phyloP scores from a whole-genome alignment of 495 filamentous ascomycete species.

The Bombardia bombarda region DNA sequence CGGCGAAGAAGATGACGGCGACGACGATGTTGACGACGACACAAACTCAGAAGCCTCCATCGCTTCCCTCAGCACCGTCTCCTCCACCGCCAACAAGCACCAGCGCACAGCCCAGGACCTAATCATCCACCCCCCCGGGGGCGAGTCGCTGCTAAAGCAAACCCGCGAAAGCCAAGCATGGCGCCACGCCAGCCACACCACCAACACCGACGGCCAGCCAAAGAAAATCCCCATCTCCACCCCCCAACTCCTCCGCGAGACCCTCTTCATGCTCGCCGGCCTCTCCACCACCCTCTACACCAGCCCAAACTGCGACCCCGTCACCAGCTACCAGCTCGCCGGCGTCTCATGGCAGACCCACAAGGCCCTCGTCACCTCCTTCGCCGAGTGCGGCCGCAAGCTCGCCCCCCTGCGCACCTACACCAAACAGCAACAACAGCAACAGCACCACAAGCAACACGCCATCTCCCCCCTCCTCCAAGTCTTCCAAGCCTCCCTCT shows the following conservation, averaged over 20 bases:
- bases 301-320: slow-evolving; percentile 22
- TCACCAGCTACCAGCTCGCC: slow-evolving; percentile 26
- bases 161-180: slow-evolving; percentile 59
- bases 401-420: slow-evolving; percentile 30
- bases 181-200: slow-evolving; percentile 31
- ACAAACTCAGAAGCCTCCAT: slow-evolving; percentile 23
- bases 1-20: slow-evolving; percentile 49
- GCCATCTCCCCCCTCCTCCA: slow-evolving; percentile 44
- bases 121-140: slow-evolving; percentile 22
- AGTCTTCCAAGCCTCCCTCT: slow-evolving; percentile 37
- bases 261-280: slow-evolving; percentile 76
- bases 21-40: slow-evolving; percentile 40
- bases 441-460: too few species aligned
- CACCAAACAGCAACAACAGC: slow-evolving; percentile 10
- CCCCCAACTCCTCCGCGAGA: slow-evolving; percentile 66
- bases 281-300: slow-evolving; percentile 68
- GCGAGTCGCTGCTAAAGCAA: slow-evolving; percentile 35
- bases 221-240: slow-evolving; percentile 54
- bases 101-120: slow-evolving; percentile 29
- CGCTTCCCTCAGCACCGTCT: slow-evolving; percentile 20
- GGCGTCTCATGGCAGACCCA: slow-evolving; percentile 34
- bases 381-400: slow-evolving; percentile 31
- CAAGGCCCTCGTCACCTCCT: slow-evolving; percentile 29
- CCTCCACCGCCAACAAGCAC: slow-evolving; percentile 31
- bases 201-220: slow-evolving; percentile 23